These are phyloP conservation scores for Rheum nobile DNA, from an alignment of 148 eudicot genomes.

Conservation along the genomic window DNA sequence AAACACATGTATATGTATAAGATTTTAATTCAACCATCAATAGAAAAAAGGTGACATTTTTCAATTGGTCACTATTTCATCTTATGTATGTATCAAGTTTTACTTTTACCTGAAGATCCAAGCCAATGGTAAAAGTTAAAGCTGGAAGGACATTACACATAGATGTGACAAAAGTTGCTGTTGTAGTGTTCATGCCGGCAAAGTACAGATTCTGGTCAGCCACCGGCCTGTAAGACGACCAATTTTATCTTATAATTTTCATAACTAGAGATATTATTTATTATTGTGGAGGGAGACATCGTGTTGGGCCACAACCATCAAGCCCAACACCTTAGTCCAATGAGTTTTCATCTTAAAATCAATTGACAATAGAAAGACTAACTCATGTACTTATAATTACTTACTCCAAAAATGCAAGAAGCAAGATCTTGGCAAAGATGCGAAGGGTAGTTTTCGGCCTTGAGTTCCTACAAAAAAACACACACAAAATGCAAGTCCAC, in stretches of 20 bases:
- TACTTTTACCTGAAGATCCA: slow-evolving; percentile 36
- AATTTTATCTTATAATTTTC: not conserved
- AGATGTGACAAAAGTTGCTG: slow-evolving; percentile 59
- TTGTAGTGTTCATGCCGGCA: slow-evolving; percentile 53
- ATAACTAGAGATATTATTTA: not conserved
- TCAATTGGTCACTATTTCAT: no score
- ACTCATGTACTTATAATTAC: no score
- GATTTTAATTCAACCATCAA: no score
- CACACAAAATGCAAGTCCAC: not conserved
- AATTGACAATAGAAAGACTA: no score
- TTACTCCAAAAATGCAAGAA: not conserved
- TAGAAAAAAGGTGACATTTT: no score
- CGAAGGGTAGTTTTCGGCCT: not conserved
- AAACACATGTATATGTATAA: no score
- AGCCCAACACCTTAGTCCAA: no score
- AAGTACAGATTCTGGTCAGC: slow-evolving; percentile 57
- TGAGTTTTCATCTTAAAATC: no score
- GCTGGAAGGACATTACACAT: slow-evolving; percentile 65
- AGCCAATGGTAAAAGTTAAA: slow-evolving; percentile 60
- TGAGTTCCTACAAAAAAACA: not conserved
- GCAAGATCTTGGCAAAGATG: not conserved
- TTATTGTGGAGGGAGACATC: no score
- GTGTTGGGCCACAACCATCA: no score
- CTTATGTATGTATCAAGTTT: no score
- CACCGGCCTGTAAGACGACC: not conserved